These are phyloP conservation scores for Cercophora newfieldiana DNA, from an alignment of 495 filamentous ascomycete genomes.

Conservation along the genomic window DNA sequence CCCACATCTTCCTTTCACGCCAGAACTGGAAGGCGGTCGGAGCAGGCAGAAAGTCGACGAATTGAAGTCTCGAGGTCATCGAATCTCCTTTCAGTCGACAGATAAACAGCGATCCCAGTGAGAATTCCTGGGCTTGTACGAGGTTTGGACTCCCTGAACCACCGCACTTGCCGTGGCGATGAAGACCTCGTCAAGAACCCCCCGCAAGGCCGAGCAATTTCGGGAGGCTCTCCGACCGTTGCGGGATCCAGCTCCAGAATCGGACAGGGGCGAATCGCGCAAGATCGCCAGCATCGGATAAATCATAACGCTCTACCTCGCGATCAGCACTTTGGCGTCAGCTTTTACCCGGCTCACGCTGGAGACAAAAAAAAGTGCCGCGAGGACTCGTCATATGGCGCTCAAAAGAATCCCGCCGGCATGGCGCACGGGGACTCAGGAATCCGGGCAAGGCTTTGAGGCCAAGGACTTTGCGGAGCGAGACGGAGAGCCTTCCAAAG, in stretches of 20 bases:
- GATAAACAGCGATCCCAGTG: neutral
- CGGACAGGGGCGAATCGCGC: neutral
- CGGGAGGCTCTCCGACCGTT: neutral
- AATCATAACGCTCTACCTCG: neutral
- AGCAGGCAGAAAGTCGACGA: neutral
- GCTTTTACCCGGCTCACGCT: neutral
- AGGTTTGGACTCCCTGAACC: too few species aligned
- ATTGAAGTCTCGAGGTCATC: neutral
- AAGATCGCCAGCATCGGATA: neutral
- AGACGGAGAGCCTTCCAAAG: neutral
- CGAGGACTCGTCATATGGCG: neutral
- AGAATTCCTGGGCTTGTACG: too few species aligned
- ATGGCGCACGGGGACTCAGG: neutral
- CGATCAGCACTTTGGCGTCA: neutral
- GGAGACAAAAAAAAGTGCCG: neutral
- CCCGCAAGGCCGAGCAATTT: neutral
- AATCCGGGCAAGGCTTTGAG: neutral
- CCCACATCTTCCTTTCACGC: neutral
- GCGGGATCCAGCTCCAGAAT: neutral
- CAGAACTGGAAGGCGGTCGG: conserved; percentile 1
- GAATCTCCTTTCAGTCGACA: neutral
- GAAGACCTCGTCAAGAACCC: too few species aligned
- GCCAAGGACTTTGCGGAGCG: neutral
- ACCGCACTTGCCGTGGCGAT: too few species aligned
- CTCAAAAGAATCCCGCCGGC: neutral